Conservation (phyloP, 2,329 filamentous ascomycete genomes). For the Hymenoscyphus scutula region DNA sequence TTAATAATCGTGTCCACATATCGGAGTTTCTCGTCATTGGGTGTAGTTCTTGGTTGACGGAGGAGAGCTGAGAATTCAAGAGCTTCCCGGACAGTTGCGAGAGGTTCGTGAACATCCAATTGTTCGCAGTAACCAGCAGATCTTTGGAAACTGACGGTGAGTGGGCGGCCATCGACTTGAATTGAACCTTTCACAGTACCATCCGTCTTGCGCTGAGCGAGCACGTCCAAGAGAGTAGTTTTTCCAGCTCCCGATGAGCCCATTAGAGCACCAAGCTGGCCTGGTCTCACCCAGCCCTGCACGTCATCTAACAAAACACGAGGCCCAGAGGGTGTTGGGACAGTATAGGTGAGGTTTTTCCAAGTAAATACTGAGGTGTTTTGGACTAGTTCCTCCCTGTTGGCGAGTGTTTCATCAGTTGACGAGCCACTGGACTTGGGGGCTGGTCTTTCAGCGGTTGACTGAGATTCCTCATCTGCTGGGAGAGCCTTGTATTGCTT, state of each 20-base stretch:
- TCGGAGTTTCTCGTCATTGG: conserved; percentile 74
- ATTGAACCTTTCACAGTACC: conserved; percentile 86
- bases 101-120: conserved; percentile 83
- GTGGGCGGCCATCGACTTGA: conserved; percentile 61
- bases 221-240: conserved; percentile 56
- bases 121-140: conserved; percentile 77
- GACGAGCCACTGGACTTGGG: conserved; percentile 20
- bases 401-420: conserved; percentile 17
- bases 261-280: conserved; percentile 58
- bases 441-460: conserved; percentile 22
- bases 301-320: conserved; percentile 74
- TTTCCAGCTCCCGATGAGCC: conserved; percentile 55
- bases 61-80: conserved; percentile 85
- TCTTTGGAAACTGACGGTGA: conserved; percentile 81
- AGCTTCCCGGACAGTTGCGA: conserved; percentile 79
- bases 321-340: conserved; percentile 59
- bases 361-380: conserved; percentile 72
- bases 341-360: conserved; percentile 68
- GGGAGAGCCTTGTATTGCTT: conserved; percentile 39
- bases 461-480: conserved; percentile 49
- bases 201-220: conserved; percentile 69
- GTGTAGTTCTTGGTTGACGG: conserved; percentile 72
- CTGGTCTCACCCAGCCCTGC: conserved; percentile 75
- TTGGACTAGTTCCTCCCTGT: conserved; percentile 49
- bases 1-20: conserved; percentile 74